Evolutionary conservation across 2,329 filamentous ascomycete genomes (phyloP).

Genomic region (Fusarium pseudoanthophilum): DNA sequence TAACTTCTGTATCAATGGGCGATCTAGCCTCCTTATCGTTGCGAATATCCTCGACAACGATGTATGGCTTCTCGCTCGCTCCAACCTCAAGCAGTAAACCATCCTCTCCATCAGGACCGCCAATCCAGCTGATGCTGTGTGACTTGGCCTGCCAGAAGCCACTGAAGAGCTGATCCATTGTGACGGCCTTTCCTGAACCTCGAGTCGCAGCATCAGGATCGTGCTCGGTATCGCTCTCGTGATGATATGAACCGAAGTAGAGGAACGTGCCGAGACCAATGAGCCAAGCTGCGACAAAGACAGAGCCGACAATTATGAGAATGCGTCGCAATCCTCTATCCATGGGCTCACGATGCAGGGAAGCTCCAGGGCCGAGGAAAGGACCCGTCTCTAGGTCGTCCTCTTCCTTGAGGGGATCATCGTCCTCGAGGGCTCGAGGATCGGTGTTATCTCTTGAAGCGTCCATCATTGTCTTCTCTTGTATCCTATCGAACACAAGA

Average conservation of each 20-base stretch:
- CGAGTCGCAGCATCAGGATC: slow-evolving; percentile 73
- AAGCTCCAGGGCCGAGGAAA: slow-evolving; percentile 57
- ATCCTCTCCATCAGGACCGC: slow-evolving; percentile 79
- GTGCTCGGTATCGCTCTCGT: slow-evolving; percentile 70
- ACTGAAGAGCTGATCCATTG: slow-evolving; percentile 74
- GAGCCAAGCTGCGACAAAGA: slow-evolving; percentile 75
- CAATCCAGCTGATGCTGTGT: slow-evolving; percentile 80
- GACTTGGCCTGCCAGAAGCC: slow-evolving; percentile 73
- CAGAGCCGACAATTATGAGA: slow-evolving; percentile 67
- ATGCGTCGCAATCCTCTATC: slow-evolving; percentile 73
- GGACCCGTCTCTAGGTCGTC: slow-evolving; percentile 63
- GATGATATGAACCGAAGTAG: slow-evolving; percentile 71
- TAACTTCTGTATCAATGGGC: slow-evolving; percentile 44
- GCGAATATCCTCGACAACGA: slow-evolving; percentile 88
- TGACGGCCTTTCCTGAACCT: slow-evolving; percentile 77
- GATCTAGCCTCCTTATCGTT: slow-evolving; percentile 52
- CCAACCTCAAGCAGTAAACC: slow-evolving; percentile 83
- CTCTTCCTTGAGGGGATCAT: slow-evolving; percentile 53
- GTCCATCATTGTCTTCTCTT: slow-evolving; percentile 61
- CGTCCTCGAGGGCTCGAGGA: slow-evolving; percentile 55
- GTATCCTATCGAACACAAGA: slow-evolving; percentile 81
- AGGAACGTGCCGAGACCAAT: slow-evolving; percentile 75
- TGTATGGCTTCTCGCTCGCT: slow-evolving; percentile 72
- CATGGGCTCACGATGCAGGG: slow-evolving; percentile 63
- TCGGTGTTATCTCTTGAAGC: slow-evolving; percentile 41